Evolutionary conservation across 2,329 filamentous ascomycete species (phyloP).

Genomic region (Lachnellula occidentalis): DNA sequence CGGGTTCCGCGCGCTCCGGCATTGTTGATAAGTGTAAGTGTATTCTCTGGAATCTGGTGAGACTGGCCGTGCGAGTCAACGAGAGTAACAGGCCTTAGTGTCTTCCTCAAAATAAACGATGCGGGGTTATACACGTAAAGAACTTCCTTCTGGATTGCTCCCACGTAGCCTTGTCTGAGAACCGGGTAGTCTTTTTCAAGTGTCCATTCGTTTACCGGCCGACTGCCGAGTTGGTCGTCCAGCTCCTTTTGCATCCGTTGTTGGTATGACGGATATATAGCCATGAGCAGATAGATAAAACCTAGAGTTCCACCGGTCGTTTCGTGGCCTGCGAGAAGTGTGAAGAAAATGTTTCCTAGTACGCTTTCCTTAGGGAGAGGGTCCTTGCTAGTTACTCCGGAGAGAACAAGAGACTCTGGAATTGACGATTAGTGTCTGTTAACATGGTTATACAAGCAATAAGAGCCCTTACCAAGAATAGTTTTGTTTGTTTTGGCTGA

Average conservation of each 20-base stretch:
- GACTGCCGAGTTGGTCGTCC: neutral
- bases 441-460: neutral
- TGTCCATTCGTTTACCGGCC: constrained; percentile 2
- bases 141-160: constrained; percentile 1
- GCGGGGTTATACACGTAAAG: constrained; percentile 1
- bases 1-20: neutral
- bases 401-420: constrained; percentile 1
- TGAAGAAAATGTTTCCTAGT: constrained; percentile 1
- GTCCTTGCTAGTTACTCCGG: neutral
- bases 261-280: constrained; percentile 2
- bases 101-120: constrained; percentile 1
- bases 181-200: neutral
- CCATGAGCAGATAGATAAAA: constrained; percentile 2
- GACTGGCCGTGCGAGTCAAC: neutral
- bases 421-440: neutral
- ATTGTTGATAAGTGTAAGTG: neutral
- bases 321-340: constrained; percentile 3
- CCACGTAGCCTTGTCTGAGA: constrained; percentile 1
- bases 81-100: neutral
- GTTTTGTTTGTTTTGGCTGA: constrained; percentile 3
- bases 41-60: constrained; percentile 2
- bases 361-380: constrained; percentile 1
- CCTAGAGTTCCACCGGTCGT: constrained; percentile 2
- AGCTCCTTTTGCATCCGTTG: constrained; percentile 1
- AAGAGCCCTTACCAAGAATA: neutral